A percentile compares a stretch with the other conserved stretches of the same genome.
Conservation (phyloP, 75 land plant species). For the Adiantum capillusveneris region DNA sequence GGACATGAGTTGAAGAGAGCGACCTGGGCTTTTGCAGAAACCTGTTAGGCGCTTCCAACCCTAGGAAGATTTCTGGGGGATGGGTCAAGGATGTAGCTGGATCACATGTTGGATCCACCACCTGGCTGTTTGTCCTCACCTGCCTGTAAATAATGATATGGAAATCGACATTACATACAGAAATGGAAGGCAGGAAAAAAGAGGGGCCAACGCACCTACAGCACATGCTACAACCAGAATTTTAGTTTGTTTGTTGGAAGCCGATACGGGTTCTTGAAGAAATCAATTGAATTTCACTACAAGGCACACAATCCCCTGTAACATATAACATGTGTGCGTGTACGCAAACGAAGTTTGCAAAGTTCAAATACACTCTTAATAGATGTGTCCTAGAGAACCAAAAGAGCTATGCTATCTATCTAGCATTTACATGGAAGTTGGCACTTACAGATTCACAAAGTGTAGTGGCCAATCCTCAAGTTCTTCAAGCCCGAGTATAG, state of each 20-base stretch:
- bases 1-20: too few relatives aligned
- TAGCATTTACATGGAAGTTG: not conserved
- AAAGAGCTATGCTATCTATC: too few relatives aligned
- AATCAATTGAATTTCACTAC: constrained; percentile 1
- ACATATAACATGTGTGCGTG: not conserved
- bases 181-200: not conserved
- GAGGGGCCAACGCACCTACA: constrained; percentile 5
- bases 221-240: not conserved
- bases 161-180: too few relatives aligned
- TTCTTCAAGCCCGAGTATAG: constrained; percentile 5
- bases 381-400: too few relatives aligned
- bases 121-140: too few relatives aligned
- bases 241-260: not conserved
- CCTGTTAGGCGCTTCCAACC: too few relatives aligned
- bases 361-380: not conserved
- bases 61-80: not conserved
- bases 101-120: too few relatives aligned
- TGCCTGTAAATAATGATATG: too few relatives aligned
- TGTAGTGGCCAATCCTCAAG: constrained; percentile 4
- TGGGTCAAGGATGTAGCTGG: too few relatives aligned
- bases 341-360: not conserved
- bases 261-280: constrained; percentile 1
- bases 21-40: too few relatives aligned
- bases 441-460: constrained; percentile 1
- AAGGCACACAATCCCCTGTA: not conserved